phyloP scores from a whole-genome alignment of 164 flowering plant genomes.

The Vitis riparia region DNA sequence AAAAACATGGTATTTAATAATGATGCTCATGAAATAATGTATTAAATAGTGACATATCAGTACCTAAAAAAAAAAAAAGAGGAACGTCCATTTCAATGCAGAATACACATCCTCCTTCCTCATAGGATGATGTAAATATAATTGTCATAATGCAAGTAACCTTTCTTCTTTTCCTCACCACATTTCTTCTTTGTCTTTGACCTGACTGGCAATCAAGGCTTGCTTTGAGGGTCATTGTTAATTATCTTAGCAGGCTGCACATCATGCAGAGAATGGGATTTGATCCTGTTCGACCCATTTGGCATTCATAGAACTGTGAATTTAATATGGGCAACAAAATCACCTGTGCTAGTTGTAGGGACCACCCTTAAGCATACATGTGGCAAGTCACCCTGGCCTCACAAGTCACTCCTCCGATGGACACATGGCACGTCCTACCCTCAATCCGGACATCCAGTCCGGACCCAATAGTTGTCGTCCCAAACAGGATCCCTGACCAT shows the following conservation, averaged over 20 bases:
- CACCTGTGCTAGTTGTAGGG: slow-evolving; percentile 54
- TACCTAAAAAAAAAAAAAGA: too few species aligned
- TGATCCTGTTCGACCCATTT: slow-evolving; percentile 86
- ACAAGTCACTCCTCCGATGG: too few species aligned
- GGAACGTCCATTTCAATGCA: background rate
- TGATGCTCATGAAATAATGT: too few species aligned
- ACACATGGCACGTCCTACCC: too few species aligned
- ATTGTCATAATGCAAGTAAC: slow-evolving; percentile 23
- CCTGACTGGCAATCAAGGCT: slow-evolving; percentile 82
- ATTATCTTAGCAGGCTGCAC: slow-evolving; percentile 66
- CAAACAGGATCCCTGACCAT: too few species aligned
- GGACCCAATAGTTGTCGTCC: too few species aligned
- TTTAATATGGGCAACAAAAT: slow-evolving; percentile 84
- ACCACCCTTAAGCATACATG: background rate
- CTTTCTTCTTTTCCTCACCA: slow-evolving; percentile 98
- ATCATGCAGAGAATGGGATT: slow-evolving; percentile 77
- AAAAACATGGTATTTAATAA: too few species aligned
- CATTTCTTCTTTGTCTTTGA: slow-evolving; percentile 93
- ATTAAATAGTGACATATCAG: too few species aligned
- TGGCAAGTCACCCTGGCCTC: too few species aligned
- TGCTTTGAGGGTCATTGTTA: slow-evolving; percentile 78
- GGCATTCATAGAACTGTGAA: slow-evolving; percentile 98
- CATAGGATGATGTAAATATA: too few species aligned
- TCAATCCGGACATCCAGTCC: too few species aligned
- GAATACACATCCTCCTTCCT: background rate